phyloP scores from a whole-genome alignment of 768 basidiomycete genomes.

The Boletus sp. region DNA sequence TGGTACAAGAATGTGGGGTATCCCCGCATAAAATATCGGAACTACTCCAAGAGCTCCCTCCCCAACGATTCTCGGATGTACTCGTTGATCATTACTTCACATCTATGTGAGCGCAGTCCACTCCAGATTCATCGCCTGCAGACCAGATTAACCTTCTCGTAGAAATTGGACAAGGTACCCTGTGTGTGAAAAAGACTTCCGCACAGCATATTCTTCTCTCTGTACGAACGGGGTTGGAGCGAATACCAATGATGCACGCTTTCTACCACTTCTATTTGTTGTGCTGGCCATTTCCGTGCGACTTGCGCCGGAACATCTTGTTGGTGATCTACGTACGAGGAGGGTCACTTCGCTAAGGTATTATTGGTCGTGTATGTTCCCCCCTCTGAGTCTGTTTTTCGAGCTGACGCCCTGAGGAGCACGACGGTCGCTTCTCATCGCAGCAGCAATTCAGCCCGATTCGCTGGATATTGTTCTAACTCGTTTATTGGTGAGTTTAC shows the following conservation, averaged over 20 bases:
- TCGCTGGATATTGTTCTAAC: conserved; percentile 90
- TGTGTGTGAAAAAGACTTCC: conserved; percentile 80
- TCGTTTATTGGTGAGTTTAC: conserved; percentile 60
- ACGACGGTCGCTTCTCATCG: conserved; percentile 81
- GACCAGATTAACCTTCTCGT: conserved; percentile 4
- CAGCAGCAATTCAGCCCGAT: conserved; percentile 91
- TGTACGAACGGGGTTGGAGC: conserved; percentile 58
- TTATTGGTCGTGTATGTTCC: conserved; percentile 88
- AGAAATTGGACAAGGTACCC: conserved; percentile 96
- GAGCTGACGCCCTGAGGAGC: conserved; percentile 44
- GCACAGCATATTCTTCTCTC: conserved; percentile 64
- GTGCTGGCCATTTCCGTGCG: conserved; percentile 85
- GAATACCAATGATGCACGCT: conserved; percentile 75
- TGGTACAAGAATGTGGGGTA: conserved; percentile 91
- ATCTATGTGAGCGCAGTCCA: conserved; percentile 50
- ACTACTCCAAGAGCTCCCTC: conserved; percentile 84
- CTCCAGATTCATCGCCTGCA: neutral
- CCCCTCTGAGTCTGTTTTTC: conserved; percentile 1
- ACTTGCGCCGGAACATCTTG: conserved; percentile 81
- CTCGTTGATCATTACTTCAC: conserved; percentile 82
- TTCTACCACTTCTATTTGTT: conserved; percentile 89
- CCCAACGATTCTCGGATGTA: conserved; percentile 66
- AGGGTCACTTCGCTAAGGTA: conserved; percentile 82
- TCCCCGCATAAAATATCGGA: conserved; percentile 88
- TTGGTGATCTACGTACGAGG: conserved; percentile 70